A percentile compares a stretch with the other conserved stretches of the same genome.
Evolutionary conservation across 2,329 filamentous ascomycete species (phyloP).

Genomic region (Botrytis porri): DNA sequence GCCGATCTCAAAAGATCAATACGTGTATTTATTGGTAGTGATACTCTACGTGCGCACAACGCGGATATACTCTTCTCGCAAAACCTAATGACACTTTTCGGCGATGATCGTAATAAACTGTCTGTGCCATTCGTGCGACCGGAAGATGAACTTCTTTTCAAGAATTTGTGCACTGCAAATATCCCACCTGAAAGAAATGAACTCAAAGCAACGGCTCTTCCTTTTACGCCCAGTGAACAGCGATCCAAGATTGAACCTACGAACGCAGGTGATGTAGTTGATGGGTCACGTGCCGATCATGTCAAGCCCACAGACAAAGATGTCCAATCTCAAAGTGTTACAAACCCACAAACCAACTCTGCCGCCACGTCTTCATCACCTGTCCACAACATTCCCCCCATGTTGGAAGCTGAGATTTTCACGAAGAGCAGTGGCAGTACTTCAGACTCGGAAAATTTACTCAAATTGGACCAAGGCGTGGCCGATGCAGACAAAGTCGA

Average conservation of each 20-base stretch:
- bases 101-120: constrained; percentile 81
- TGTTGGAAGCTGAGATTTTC: constrained; percentile 25
- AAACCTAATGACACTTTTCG: constrained; percentile 82
- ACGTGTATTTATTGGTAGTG: constrained; percentile 86
- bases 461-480: constrained; percentile 1
- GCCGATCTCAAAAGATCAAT: constrained; percentile 60
- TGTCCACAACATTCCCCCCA: constrained; percentile 18
- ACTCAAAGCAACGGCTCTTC: constrained; percentile 46
- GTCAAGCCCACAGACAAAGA: constrained; percentile 22
- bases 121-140: constrained; percentile 90
- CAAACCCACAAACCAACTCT: constrained; percentile 27
- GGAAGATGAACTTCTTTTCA: constrained; percentile 80
- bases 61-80: constrained; percentile 91
- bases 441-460: constrained; percentile 28
- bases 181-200: constrained; percentile 54
- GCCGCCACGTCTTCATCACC: constrained; percentile 23
- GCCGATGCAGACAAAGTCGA: constrained; percentile 20
- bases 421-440: constrained; percentile 21
- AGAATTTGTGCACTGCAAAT: constrained; percentile 65
- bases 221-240: constrained; percentile 35
- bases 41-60: constrained; percentile 79
- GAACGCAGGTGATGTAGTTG: constrained; percentile 17
- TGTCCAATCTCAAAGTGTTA: constrained; percentile 15
- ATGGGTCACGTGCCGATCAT: constrained; percentile 18
- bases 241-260: constrained; percentile 28